phyloP scores from a whole-genome alignment of 495 filamentous ascomycete species.

The Immersiella caudata region DNA sequence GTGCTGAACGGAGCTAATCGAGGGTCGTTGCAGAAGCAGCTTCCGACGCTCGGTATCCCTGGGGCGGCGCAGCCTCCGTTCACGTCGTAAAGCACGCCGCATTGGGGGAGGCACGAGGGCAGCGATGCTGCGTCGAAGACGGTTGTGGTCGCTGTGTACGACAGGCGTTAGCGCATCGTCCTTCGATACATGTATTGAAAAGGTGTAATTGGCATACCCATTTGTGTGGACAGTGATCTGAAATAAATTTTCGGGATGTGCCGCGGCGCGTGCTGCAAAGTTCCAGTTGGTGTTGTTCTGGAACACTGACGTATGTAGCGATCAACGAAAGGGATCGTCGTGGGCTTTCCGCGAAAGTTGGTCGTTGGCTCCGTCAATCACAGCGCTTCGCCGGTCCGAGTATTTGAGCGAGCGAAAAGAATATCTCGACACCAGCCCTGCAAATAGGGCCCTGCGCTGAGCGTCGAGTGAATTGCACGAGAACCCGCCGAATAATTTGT shows the following conservation, averaged over 20 bases:
- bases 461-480: not conserved
- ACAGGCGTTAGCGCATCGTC: not conserved
- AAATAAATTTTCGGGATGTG: constrained; percentile 5
- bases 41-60: constrained; percentile 30
- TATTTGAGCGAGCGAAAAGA: constrained; percentile 3
- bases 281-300: not conserved
- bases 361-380: constrained; percentile 5
- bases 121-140: constrained; percentile 49
- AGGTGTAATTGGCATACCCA: constrained; percentile 7
- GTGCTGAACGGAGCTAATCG: constrained; percentile 46
- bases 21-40: constrained; percentile 53
- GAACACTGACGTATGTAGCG: constrained; percentile 12
- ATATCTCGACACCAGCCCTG: not conserved
- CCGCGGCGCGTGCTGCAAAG: constrained; percentile 9
- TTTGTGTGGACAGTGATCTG: constrained; percentile 4
- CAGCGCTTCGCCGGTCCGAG: constrained; percentile 12
- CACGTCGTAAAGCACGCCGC: constrained; percentile 56
- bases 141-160: constrained; percentile 38
- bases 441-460: not conserved
- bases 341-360: not conserved
- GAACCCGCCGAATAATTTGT: not conserved
- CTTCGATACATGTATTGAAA: not conserved
- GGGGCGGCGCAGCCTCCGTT: constrained; percentile 54
- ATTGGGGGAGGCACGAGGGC: constrained; percentile 50
- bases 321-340: constrained; percentile 18